Base-by-base conservation (phyloP, 148 eudicot genomes). In the Agrostemma githago region DNA sequence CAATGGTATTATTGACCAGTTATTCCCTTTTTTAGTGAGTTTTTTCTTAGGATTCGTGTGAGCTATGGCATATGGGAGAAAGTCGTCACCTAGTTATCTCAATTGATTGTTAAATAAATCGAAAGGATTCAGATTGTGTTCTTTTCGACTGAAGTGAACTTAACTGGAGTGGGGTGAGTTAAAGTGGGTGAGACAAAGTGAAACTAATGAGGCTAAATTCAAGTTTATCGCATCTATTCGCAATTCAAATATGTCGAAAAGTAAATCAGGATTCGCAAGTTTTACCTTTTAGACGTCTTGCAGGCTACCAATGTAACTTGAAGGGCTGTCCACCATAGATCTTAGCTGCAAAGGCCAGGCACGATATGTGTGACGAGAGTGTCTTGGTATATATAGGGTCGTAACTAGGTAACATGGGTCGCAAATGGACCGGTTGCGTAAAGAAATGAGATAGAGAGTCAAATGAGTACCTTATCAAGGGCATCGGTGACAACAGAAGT, bases 401-500 rank as follows among this genome's bases (percentile, higher is more conserved):
- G 15, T 48, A 7, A 51, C 56, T 58, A 56, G 14, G 60, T 56
- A 10, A 56, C 6, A 12, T 19, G 10, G 1, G 10, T 20, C 6
- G 1, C 19, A 38, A 17, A 73, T 59, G 44, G 8, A 34, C 39
- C 21, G 14, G 26, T 56, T 57, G 60, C 51, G 34, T 26, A 14
- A 16, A 59, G 43, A 17, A 21, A 75, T 17, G 62, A 40, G 4
- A 10, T 39, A 9, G 16, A 41, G 9, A n/a, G 62, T 21, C 17
- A 54, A 40, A 74, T 39, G 41, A 34, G 57, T 70, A 84, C 86
- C 86, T 84, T 79, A 72, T 76, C 74, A 17, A 71, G 69, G 71
- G 74, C 69, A 54, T 73, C 75, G 8, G 73, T 21, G 66, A 70
- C 17, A n/a, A 43, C 67, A 21, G 81, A 26, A 1, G 66, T 39